A percentile compares a stretch with the other conserved stretches of the same genome.
Conservation (phyloP, 225 moss, liverwort and hornwort species). For the Physcomitrellopsis africana region DNA sequence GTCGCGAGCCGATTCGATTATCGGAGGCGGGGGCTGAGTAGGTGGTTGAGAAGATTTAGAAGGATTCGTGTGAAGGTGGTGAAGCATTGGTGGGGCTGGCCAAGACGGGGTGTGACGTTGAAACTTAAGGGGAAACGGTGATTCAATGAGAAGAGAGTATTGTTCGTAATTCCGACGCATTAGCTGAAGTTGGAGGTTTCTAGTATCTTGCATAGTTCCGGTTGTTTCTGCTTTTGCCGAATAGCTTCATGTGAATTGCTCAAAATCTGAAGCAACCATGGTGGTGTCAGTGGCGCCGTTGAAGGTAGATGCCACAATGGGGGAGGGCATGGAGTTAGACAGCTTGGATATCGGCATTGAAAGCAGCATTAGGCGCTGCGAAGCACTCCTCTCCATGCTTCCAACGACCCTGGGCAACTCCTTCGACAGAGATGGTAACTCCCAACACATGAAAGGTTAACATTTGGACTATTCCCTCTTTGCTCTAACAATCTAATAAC, state of each 20-base stretch:
- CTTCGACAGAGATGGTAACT: conserved; percentile 29
- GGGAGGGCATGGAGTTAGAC: conserved; percentile 36
- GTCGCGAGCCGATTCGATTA: background rate
- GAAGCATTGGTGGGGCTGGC: no score
- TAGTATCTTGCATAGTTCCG: background rate
- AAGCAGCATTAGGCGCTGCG: conserved; percentile 60
- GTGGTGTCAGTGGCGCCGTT: conserved; percentile 30
- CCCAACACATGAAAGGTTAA: no score
- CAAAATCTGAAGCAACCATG: conserved; percentile 15
- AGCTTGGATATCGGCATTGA: conserved; percentile 52
- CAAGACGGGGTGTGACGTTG: no score
- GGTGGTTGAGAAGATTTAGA: no score
- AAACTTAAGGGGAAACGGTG: no score
- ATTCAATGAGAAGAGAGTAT: no score
- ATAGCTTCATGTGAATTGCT: background rate
- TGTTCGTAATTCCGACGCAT: no score
- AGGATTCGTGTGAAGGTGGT: no score
- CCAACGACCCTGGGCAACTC: conserved; percentile 43
- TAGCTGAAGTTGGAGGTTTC: no score
- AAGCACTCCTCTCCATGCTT: conserved; percentile 50
- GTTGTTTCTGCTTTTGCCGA: background rate
- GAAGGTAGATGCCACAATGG: conserved; percentile 32
- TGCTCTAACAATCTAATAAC: no score
- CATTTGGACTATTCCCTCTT: no score
- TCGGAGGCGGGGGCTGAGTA: background rate